Evolutionary conservation across 2,329 filamentous ascomycete genomes (phyloP), one percentile per base, ranked within the genome.

Genomic region (Botrytis pseudocinerea): DNA sequence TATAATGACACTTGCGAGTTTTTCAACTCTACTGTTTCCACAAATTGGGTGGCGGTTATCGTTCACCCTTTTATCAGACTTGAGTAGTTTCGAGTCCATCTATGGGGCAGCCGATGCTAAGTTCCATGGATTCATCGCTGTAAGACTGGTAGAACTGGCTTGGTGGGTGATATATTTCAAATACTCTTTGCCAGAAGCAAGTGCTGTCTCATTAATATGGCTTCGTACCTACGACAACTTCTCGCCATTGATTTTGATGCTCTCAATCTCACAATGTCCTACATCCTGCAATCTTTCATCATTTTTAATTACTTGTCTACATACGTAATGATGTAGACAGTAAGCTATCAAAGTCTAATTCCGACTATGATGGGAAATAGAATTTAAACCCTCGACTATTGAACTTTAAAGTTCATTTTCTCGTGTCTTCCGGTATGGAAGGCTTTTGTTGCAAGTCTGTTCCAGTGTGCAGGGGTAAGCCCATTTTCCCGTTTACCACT

Each of bases 361-460:
- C 8, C n/a, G 48, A 28, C 35, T 18, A 32, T 68, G 28, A 20
- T 18, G 32, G 35, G 32, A 28, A 51, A 57, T 14, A 22, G 9
- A 25, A 54, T 6, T 20, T 48, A 54, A 57, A 57, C 28, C 38
- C 6, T 32, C 40, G 25, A 25, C 48, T 42, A 57, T 57, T 57
- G 48, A 42, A 22, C n/a, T 22, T 40, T 42, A 57, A 42, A 42
- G 28, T 54, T 57, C 48, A 40, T 68, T 22, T 9, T 42, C 46
- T 66, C 12, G 28, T 51, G 35, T 18, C 18, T 28, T 32, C 48
- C 14, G 18, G 25, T 32, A 42, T 42, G 5, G 18, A 42, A 68
- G 12, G 18, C 18, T 57, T 68, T 28, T 68, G 35, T 57, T 68
- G 48, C 48, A 68, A 38, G n/a, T 57, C 64, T 54, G 35, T 54